These are phyloP conservation scores for Chaetoceros muelleri DNA, from an alignment of 108 stramenopile genomes.

Conservation along the genomic window DNA sequence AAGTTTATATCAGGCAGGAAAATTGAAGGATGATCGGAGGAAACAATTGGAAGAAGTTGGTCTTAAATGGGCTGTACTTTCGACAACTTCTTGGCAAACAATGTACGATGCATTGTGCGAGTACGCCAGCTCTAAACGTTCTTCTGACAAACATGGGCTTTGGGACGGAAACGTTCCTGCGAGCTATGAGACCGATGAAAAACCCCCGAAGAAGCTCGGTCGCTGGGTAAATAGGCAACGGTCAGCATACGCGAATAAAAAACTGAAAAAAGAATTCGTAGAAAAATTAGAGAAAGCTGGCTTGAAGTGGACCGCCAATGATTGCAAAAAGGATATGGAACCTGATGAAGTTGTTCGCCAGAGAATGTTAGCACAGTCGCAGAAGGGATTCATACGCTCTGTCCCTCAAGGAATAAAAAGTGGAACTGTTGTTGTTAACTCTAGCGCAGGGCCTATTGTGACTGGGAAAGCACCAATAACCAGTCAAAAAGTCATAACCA, in stretches of 20 bases:
- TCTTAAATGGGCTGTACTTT: constrained; percentile 78
- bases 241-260: constrained; percentile 60
- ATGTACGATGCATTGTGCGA: constrained; percentile 71
- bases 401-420: background rate
- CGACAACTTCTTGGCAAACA: constrained; percentile 68
- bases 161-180: constrained; percentile 86
- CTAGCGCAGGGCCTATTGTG: background rate
- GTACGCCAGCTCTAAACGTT: constrained; percentile 40
- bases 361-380: background rate
- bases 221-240: constrained; percentile 84
- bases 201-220: constrained; percentile 63
- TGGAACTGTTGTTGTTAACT: background rate
- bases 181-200: constrained; percentile 52
- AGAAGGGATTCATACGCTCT: background rate
- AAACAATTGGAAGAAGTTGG: constrained; percentile 59
- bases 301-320: constrained; percentile 67
- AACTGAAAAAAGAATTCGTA: constrained; percentile 71
- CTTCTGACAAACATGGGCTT: constrained; percentile 19
- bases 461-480: background rate
- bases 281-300: constrained; percentile 53
- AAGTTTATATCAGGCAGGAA: constrained; percentile 75
- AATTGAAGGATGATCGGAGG: constrained; percentile 62
- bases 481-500: background rate
- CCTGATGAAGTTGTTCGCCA: background rate
- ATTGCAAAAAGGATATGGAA: constrained; percentile 6